Percentiles rank a stretch among this genome's conserved stretches.
Conservation (phyloP, 768 basidiomycete species). For the Leccinellum rugosiceps region DNA sequence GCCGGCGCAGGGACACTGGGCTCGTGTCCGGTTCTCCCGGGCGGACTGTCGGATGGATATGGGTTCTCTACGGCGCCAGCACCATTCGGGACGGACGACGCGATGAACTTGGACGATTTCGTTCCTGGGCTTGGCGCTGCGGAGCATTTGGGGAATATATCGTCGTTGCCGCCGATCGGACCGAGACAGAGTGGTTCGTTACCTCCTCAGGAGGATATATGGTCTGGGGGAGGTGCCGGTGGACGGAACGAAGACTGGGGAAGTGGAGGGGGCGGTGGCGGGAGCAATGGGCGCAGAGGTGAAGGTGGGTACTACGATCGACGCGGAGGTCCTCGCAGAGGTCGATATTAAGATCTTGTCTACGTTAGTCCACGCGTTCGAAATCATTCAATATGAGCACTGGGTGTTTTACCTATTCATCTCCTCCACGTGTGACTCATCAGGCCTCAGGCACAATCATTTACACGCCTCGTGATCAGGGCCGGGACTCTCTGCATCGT, state of each 20-base stretch:
- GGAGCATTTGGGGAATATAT: conserved; percentile 21
- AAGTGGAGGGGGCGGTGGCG: conserved; percentile 33
- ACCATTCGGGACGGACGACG: conserved; percentile 24
- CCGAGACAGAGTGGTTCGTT: conserved; percentile 36
- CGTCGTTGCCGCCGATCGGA: conserved; percentile 22
- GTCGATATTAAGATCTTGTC: conserved; percentile 19
- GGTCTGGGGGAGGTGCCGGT: conserved; percentile 33
- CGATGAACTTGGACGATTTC: conserved; percentile 47
- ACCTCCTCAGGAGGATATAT: conserved; percentile 53
- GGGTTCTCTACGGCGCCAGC: conserved; percentile 22
- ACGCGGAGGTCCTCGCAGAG: conserved; percentile 24
- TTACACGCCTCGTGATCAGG: no score
- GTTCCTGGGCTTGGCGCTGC: conserved; percentile 62
- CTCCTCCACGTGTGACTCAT: no score
- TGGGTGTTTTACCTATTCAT: no score
- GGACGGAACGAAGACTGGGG: conserved; percentile 38
- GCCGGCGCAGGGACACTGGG: background rate
- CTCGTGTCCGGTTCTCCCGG: conserved; percentile 16
- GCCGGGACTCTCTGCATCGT: no score
- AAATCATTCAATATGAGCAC: background rate
- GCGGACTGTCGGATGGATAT: conserved; percentile 17
- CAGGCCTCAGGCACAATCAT: no score
- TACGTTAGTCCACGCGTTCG: background rate
- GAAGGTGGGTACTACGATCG: conserved; percentile 34
- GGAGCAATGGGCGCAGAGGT: conserved; percentile 24